Base-by-base conservation (phyloP, 352 stramenopile genomes). In the Globisporangium okanoganense region DNA sequence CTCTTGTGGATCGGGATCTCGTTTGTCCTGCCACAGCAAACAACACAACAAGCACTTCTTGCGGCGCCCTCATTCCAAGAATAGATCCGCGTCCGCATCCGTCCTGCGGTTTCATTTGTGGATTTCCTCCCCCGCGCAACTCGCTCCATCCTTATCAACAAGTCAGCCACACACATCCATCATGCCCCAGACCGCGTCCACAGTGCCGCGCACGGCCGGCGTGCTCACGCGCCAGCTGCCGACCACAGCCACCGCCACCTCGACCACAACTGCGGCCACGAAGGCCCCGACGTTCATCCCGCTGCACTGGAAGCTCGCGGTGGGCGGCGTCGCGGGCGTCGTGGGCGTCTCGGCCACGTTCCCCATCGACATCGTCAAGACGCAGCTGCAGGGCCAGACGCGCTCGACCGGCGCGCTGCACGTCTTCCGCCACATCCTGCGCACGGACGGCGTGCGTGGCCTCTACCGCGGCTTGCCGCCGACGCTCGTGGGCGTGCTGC, bases 331-430 rank as follows among this genome's bases (percentile, higher is more conserved):
- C 45, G 90, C 92, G 7, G 91, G 90, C 10, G 82, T 84, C 56
- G 75, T 97, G 38, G 92, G 89, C 48, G 87, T 91, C 57, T 73
- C 78, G 38, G 64, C 83, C 10, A 94, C 95, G 12, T 97, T 96
- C 75, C 91, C 92, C 44, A 87, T 98, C 58, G 92, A 98, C 76
- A 86, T 97, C 52, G 80, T 97, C 65, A 98, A 98, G 77, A 98
- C 92, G 14, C 80, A 95, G 24, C 71, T 98, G 65, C 92, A 97
- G 71, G 92, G 80, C 47, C 76, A 86, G 58, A 84, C 73, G 38
- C 66, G 69, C 36, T 67, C 67, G 3, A 78, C 53, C 2, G 84
- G 85, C 1, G 82, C 87, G 40, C 35, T 88, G 27, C 78, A 89
- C 22, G 88, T 73, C 65, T 87, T 92, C 63, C 70, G 71, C 36